Evolutionary conservation across 2,329 filamentous ascomycete species (phyloP), one percentile per base, ranked within the genome.

Genomic region (Xylaria hypoxylon): DNA sequence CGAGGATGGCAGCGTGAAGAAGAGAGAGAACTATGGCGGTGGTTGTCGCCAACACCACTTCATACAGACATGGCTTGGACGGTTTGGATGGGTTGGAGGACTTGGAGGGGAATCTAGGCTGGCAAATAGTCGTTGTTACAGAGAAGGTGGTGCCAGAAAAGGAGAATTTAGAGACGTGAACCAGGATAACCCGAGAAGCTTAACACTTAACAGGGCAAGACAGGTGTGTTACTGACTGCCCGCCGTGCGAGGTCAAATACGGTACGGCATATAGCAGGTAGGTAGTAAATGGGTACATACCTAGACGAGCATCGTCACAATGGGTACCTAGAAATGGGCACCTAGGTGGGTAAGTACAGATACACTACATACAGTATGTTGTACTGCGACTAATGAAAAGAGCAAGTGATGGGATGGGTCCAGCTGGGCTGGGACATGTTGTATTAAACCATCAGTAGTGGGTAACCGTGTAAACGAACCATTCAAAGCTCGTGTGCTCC

Each of bases 121-220:
- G 48, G 59, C 51, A 45, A 59, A 55, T 44, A 64, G 38, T 63
- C 51, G 57, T 53, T 52, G 62, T 65, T 56, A 62, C 59, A 59
- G 56, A 52, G 61, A 66, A 38, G 58, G 59, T 68, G 55, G 62
- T 65, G 65, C 56, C 64, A 61, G 64, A 60, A 62, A 68, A 65
- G 65, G 65, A 68, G 61, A 60, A 61, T 62, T 67, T 53, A 69
- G 67, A 60, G 64, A 56, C 57, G 50, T 60, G 61, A 67, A 58
- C 64, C 56, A 67, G 55, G 61, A 67, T 62, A 65, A 64, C 67
- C 67, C 33, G 53, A 62, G 50, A 47, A 69, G 67, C 62, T 67
- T 50, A 52, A 67, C 67, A 69, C 59, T 65, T 50, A 52, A 64
- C 67, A 69, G 61, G 61, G 61, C 67, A 69, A 58, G 64, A 64